Percentiles rank a stretch among this genome's conserved stretches.
These are phyloP conservation scores for Alternaria consortialis DNA, from an alignment of 2,329 filamentous ascomycete species.

Conservation along the genomic window DNA sequence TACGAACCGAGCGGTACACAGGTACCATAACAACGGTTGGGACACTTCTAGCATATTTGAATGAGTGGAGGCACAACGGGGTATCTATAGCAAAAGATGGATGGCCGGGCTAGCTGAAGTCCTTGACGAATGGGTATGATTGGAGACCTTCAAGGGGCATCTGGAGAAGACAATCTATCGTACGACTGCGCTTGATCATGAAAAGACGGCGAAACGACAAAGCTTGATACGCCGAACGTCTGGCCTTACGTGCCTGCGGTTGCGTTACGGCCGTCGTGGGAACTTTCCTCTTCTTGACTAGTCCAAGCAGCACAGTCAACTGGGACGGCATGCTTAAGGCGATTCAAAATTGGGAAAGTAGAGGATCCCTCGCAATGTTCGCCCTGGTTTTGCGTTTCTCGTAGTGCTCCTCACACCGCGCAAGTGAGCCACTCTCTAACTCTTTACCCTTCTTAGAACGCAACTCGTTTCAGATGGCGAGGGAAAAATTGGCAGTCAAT, in stretches of 20 bases:
- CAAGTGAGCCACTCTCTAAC: neutral
- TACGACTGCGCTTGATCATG: neutral
- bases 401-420: neutral
- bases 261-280: neutral
- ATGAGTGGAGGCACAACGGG: neutral
- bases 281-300: neutral
- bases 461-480: neutral
- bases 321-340: neutral
- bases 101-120: neutral
- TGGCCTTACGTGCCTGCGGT: neutral
- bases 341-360: neutral
- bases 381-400: neutral
- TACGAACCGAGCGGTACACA: neutral
- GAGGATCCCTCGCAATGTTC: neutral
- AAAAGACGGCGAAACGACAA: neutral
- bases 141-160: neutral
- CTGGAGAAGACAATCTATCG: neutral
- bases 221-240: neutral
- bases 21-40: neutral
- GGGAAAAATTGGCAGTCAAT: neutral
- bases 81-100: neutral
- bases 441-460: neutral
- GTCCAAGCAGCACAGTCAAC: neutral
- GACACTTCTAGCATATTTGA: neutral
- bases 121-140: neutral